Evolutionary conservation across 2,329 filamentous ascomycete species (phyloP).

Genomic region (Fusarium sp.): DNA sequence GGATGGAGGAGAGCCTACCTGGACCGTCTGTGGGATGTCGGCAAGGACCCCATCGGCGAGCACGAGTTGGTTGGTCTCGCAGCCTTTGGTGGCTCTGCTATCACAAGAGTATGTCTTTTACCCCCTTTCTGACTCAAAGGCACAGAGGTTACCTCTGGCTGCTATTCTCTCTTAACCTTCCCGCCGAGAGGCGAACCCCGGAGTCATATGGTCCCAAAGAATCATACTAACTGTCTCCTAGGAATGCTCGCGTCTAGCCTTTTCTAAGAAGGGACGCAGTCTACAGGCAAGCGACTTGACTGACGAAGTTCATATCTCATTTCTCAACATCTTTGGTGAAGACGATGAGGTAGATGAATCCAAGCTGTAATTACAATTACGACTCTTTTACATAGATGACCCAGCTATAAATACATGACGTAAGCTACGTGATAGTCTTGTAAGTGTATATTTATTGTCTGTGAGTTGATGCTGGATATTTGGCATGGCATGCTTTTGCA

Average conservation of each 20-base stretch:
- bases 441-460: not conserved
- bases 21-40: constrained; percentile 78
- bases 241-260: constrained; percentile 89
- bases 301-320: constrained; percentile 86
- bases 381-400: not conserved
- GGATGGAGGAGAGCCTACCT: constrained; percentile 90
- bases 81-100: constrained; percentile 85
- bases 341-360: constrained; percentile 53
- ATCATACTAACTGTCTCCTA: constrained; percentile 43
- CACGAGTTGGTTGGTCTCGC: constrained; percentile 77
- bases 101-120: constrained; percentile 75
- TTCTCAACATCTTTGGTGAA: constrained; percentile 80
- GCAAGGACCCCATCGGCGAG: constrained; percentile 57
- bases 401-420: not conserved
- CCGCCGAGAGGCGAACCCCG: not conserved
- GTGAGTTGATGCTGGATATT: not conserved
- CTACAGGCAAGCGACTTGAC: constrained; percentile 94
- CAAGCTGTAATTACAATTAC: constrained; percentile 46
- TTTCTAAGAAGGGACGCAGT: constrained; percentile 84
- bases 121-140: not conserved
- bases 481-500: not conserved
- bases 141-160: not conserved
- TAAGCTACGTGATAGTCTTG: not conserved
- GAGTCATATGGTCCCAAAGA: not conserved
- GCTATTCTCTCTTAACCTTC: not conserved